Evolutionary conservation across 257 asterid genomes (phyloP).

Genomic region (Echium plantagineum): DNA sequence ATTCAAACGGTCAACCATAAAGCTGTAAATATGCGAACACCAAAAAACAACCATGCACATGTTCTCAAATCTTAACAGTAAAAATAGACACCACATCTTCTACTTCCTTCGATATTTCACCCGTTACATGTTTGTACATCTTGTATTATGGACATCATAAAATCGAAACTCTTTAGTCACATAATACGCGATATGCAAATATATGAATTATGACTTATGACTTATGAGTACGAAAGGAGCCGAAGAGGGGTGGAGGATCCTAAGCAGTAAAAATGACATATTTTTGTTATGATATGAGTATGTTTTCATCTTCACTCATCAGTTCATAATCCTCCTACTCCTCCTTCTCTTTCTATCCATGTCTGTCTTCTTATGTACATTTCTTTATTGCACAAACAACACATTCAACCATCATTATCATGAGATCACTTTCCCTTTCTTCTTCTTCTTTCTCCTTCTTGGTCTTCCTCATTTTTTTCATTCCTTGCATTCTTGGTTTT

Average conservation of each 20-base stretch:
- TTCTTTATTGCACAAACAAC: neutral
- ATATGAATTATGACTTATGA: too few relatives aligned
- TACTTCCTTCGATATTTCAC: too few relatives aligned
- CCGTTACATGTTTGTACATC: too few relatives aligned
- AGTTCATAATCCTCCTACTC: neutral
- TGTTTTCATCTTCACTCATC: conserved; percentile 1
- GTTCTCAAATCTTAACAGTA: conserved; percentile 6
- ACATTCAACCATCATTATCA: conserved; percentile 2
- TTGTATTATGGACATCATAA: too few relatives aligned
- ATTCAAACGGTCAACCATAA: conserved; percentile 2
- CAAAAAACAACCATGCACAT: conserved; percentile 8
- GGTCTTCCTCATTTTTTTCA: conserved; percentile 13
- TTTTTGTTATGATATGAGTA: too few relatives aligned
- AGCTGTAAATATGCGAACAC: conserved; percentile 28
- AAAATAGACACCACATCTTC: too few relatives aligned
- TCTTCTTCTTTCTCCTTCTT: conserved; percentile 12
- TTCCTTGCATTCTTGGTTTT: conserved; percentile 39
- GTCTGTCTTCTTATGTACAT: conserved; percentile 12
- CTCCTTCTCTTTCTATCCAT: conserved; percentile 3
- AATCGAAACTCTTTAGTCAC: too few relatives aligned
- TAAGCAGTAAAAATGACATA: too few relatives aligned
- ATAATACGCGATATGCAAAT: too few relatives aligned
- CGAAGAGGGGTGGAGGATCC: too few relatives aligned
- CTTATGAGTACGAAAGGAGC: too few relatives aligned
- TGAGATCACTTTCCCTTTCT: conserved; percentile 10